Evolutionary conservation across 202 grass and related monocot species (phyloP).

Genomic region (Hordeum pubiflorum): DNA sequence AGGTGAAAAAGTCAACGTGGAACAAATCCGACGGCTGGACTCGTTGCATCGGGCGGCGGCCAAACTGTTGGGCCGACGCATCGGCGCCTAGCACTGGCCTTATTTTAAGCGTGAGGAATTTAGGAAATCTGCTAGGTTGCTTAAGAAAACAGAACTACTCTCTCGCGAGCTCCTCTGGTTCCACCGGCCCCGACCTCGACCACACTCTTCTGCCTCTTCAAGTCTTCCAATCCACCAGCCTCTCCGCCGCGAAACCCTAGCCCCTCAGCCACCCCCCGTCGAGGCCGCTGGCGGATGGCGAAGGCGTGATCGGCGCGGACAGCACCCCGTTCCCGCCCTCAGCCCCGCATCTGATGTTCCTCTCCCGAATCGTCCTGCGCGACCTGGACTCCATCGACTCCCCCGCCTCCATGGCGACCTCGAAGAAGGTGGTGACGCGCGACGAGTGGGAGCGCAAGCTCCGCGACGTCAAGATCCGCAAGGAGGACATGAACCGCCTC

Average conservation of each 20-base stretch:
- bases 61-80: too few relatives aligned
- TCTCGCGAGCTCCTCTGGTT: not conserved
- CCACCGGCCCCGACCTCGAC: not conserved
- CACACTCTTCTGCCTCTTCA: not conserved
- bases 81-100: too few relatives aligned
- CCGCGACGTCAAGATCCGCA: constrained; percentile 86
- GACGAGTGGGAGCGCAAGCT: constrained; percentile 96
- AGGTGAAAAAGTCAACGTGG: too few relatives aligned
- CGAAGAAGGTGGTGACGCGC: constrained; percentile 81
- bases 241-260: constrained; percentile 38
- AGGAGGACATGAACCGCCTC: constrained; percentile 93
- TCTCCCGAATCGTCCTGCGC: constrained; percentile 47
- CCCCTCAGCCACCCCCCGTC: not conserved
- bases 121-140: not conserved
- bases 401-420: constrained; percentile 41
- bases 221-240: constrained; percentile 8
- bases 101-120: too few relatives aligned
- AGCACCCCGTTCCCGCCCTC: not conserved
- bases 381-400: constrained; percentile 43
- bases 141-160: not conserved
- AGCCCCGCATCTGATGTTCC: constrained; percentile 51
- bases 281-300: constrained; percentile 22
- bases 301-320: constrained; percentile 22
- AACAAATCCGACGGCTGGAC: too few relatives aligned
- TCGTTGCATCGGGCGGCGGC: too few relatives aligned